Percentiles rank a stretch among this genome's conserved stretches.
phyloP scores from a whole-genome alignment of 1,284 basidiomycete genomes.

The Exobasidium rhododendri region DNA sequence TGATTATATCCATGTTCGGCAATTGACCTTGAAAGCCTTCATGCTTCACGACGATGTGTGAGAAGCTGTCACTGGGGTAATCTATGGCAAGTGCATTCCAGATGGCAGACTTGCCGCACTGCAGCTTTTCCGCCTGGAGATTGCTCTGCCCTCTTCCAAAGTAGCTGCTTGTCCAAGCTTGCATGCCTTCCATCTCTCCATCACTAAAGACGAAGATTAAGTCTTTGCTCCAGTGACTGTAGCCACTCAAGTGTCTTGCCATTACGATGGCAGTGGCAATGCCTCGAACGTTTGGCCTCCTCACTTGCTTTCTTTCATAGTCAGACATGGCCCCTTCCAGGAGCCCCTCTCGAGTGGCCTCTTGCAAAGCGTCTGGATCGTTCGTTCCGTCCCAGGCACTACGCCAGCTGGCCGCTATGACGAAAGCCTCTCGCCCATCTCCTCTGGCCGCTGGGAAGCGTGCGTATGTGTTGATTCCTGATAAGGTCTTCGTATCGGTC shows the following conservation, averaged over 20 bases:
- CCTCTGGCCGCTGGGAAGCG: constrained; percentile 76
- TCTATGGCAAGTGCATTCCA: constrained; percentile 95
- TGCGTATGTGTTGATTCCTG: constrained; percentile 77
- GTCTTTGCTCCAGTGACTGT: constrained; percentile 59
- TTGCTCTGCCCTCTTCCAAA: constrained; percentile 69
- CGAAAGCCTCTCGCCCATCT: constrained; percentile 83
- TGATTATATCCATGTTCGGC: constrained; percentile 92
- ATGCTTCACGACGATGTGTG: constrained; percentile 83
- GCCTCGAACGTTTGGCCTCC: constrained; percentile 76
- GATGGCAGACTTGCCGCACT: constrained; percentile 29
- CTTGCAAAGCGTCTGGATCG: constrained; percentile 57
- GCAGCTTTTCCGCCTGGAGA: constrained; percentile 65
- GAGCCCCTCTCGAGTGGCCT: constrained; percentile 15
- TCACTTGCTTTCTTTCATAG: constrained; percentile 37
- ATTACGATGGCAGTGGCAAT: constrained; percentile 77
- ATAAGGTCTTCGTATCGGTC: constrained; percentile 26
- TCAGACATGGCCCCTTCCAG: constrained; percentile 19
- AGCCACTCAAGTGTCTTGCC: constrained; percentile 69
- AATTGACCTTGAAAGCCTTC: constrained; percentile 92
- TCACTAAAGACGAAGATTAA: constrained; percentile 77
- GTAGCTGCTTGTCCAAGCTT: constrained; percentile 83
- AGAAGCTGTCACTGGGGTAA: constrained; percentile 94
- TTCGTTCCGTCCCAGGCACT: constrained; percentile 58
- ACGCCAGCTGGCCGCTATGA: constrained; percentile 83
- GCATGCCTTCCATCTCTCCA: constrained; percentile 81